Evolutionary conservation across 225 moss, liverwort and hornwort species (phyloP).

Genomic region (Lunularia cruciata): DNA sequence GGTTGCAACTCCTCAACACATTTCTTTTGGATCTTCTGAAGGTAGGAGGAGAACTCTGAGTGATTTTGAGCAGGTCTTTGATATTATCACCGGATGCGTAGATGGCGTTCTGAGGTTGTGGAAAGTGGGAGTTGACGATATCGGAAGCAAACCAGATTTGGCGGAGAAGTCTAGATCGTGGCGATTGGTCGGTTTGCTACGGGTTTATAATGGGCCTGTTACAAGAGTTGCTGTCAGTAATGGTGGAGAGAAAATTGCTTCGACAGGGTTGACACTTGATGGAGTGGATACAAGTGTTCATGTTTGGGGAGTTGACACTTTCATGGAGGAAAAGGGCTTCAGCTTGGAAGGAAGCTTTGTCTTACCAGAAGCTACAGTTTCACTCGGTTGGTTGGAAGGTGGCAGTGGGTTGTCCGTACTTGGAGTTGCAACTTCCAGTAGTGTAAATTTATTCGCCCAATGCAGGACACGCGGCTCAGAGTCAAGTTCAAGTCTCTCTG

Average conservation of each 20-base stretch:
- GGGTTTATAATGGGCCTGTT: constrained; percentile 58
- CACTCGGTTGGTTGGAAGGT: constrained; percentile 77
- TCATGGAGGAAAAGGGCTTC: constrained; percentile 60
- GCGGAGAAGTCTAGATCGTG: constrained; percentile 42
- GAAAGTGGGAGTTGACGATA: constrained; percentile 46
- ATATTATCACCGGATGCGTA: constrained; percentile 74
- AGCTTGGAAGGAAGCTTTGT: constrained; percentile 64
- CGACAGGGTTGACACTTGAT: constrained; percentile 37
- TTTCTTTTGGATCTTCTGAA: constrained; percentile 17
- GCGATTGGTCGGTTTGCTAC: constrained; percentile 68
- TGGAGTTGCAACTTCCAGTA: constrained; percentile 62
- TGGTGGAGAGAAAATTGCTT: constrained; percentile 67
- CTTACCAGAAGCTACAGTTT: constrained; percentile 52
- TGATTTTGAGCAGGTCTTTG: constrained; percentile 40
- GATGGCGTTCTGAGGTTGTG: constrained; percentile 77
- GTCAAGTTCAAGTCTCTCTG: constrained; percentile 30
- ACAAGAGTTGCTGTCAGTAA: constrained; percentile 54
- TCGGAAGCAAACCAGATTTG: constrained; percentile 24
- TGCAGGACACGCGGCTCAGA: constrained; percentile 32
- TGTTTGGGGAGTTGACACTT: constrained; percentile 86
- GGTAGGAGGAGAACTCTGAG: constrained; percentile 9
- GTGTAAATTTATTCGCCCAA: constrained; percentile 65
- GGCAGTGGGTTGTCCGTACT: constrained; percentile 73
- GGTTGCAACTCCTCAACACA: constrained; percentile 17
- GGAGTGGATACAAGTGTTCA: constrained; percentile 51